Base-by-base conservation (phyloP, 345 rosid genomes). In the Carallia pectinifolia region DNA sequence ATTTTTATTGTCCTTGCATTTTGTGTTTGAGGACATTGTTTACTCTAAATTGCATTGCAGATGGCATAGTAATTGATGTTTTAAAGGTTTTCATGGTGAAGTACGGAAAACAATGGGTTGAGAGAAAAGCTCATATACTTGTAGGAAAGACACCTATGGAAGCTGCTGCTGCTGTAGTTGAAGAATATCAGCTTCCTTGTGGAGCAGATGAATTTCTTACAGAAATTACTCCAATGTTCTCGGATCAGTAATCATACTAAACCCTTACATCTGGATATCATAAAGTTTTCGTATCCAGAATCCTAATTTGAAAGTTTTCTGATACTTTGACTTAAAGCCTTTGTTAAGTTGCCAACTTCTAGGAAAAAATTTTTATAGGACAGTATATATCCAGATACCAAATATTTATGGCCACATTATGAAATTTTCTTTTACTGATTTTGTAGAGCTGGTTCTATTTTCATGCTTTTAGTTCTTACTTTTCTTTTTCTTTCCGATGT, bases 61-160 rank as follows among this genome's bases (percentile, higher is more conserved):
- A 91, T 80, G 89, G 89, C 53, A 68, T 91, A 29, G 85, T 86
- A 19, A 71, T 74, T 55, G 90, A 90, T 47, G 77, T 94, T 54
- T 81, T 91, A 77, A 91, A 84, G 76, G 82, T 74, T n/a, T 75
- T 70, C 74, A 61, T 94, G 79, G 77, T 74, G 53, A 94, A 84
- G 77, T 90, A 85, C 74, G 97, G 97, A 62, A 94, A 91, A 58
- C 79, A 88, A 60, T 94, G 98, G 98, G 98, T 91, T 72, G 97
- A 96, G 52, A 90, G 97, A 82, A 96, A 94, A 81, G 77, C 78
- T 29, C 81, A 56, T 39, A 84, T 79, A 59, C 76, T 85, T 40
- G 82, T 83, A 38, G 97, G 98, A n/a, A 85, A 82, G 73, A 90
- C 93, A 47, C 93, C 93, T 19, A 54, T 76, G 48, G 99, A 91